phyloP scores from a whole-genome alignment of 257 asterid genomes.

The Phtheirospermum japonicum region DNA sequence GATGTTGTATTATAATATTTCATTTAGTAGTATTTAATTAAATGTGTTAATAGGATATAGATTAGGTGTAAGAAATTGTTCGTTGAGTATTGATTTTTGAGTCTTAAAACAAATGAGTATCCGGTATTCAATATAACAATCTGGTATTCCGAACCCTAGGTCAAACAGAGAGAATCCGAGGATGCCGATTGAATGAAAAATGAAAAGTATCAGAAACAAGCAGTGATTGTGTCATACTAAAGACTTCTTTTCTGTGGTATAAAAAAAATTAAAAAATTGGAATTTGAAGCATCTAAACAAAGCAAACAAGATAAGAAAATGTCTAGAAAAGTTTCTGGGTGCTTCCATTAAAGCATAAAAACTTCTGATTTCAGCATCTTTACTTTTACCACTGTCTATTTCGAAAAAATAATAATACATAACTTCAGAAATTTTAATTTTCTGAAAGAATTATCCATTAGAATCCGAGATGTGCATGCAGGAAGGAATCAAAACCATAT shows the following conservation, averaged over 20 bases:
- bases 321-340: neutral
- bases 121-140: no score
- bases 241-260: conserved; percentile 5
- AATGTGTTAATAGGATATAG: no score
- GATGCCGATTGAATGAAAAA: conserved; percentile 3
- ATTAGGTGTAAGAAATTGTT: no score
- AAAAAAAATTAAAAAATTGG: neutral
- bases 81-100: no score
- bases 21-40: no score
- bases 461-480: neutral
- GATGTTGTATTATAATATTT: no score
- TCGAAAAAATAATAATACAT: neutral
- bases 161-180: conserved; percentile 15
- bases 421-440: neutral
- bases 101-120: no score
- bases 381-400: neutral
- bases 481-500: neutral
- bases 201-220: conserved; percentile 6
- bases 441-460: neutral
- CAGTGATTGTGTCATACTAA: conserved; percentile 7
- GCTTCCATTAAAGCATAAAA: neutral
- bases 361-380: conserved; percentile 7
- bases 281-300: neutral
- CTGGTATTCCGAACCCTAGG: no score
- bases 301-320: neutral